Evolutionary conservation across 208 protist species (phyloP).

Genomic region (Trypanosomatidae sp.): DNA sequence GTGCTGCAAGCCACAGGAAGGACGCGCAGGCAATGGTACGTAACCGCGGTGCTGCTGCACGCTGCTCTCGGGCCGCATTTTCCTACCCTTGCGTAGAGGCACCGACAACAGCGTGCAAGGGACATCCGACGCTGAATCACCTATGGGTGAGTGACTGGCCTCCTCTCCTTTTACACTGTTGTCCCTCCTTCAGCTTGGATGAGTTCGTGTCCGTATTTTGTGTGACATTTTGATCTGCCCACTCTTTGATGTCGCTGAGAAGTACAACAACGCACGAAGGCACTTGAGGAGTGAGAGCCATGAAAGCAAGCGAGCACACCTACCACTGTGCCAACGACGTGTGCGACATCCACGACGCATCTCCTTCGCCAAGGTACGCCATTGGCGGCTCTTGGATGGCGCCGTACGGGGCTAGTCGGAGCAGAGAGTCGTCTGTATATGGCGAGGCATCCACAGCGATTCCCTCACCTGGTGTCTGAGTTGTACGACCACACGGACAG

Average conservation of each 20-base stretch:
- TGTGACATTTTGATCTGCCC: background rate
- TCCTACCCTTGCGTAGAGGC: conserved; percentile 2
- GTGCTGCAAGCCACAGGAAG: background rate
- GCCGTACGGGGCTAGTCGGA: background rate
- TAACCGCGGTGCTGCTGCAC: background rate
- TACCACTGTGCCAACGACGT: conserved; percentile 61
- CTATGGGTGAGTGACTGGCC: background rate
- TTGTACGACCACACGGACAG: background rate
- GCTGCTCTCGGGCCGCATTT: background rate
- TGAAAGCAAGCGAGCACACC: conserved; percentile 34
- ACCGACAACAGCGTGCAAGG: background rate
- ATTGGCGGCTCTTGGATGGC: background rate
- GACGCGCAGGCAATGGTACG: background rate
- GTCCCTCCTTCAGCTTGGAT: background rate
- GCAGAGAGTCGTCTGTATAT: background rate
- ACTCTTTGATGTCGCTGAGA: background rate
- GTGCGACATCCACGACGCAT: conserved; percentile 45
- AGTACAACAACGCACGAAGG: conserved; percentile 7
- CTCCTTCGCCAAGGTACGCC: conserved; percentile 33
- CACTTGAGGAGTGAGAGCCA: conserved; percentile 26
- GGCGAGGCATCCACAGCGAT: background rate
- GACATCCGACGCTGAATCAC: background rate
- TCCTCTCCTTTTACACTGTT: background rate
- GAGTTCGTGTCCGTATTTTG: background rate
- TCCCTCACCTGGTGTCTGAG: background rate